Percentiles rank a stretch among this genome's conserved stretches.
These are phyloP conservation scores for Chlamydomonas sphaeroides DNA, from an alignment of 139 green algal genomes.

Conservation along the genomic window DNA sequence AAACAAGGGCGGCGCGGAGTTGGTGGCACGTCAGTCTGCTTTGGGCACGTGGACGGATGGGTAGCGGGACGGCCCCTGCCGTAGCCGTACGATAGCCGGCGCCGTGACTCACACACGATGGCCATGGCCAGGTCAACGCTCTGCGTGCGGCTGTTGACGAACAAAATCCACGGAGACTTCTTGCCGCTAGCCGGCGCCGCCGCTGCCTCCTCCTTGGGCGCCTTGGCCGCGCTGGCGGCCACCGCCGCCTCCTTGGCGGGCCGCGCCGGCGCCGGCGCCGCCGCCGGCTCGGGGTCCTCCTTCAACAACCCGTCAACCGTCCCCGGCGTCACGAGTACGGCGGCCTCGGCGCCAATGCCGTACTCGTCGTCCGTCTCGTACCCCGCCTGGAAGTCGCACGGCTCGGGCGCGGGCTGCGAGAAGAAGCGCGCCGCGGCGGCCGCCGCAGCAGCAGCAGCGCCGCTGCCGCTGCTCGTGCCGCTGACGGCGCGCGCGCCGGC, in stretches of 20 bases:
- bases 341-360: conserved; percentile 12
- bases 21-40: no score
- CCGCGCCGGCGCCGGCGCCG: neutral
- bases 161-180: conserved; percentile 21
- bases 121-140: conserved; percentile 7
- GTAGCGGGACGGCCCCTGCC: no score
- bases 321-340: neutral
- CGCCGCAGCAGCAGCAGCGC: neutral
- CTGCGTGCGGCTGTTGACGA: neutral
- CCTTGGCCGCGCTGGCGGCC: no score
- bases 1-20: neutral
- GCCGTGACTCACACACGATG: conserved; percentile 2
- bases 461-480: neutral
- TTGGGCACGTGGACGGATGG: no score
- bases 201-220: no score
- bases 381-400: neutral
- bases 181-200: no score
- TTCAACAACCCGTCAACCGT: no score
- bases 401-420: neutral
- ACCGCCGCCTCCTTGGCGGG: no score
- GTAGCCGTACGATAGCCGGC: no score
- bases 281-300: neutral
- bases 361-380: conserved; percentile 31
- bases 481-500: neutral
- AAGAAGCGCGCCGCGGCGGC: neutral